These are phyloP conservation scores for Trypanosomatidae sp. DNA, from an alignment of 208 protist species.

Conservation along the genomic window DNA sequence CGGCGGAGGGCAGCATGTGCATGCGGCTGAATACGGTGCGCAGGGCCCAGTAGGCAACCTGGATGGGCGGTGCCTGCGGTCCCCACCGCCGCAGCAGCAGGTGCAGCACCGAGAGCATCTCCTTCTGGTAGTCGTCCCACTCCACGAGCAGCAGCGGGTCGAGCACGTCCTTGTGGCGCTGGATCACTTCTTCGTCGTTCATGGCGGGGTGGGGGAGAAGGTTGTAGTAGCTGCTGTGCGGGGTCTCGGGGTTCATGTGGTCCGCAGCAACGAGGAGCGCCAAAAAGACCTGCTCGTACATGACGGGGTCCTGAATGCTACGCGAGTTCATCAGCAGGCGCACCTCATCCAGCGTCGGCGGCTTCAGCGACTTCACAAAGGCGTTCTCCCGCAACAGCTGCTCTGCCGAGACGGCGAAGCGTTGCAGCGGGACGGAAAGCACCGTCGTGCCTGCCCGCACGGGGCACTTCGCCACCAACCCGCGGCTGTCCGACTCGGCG, in stretches of 20 bases:
- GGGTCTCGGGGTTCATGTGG: conserved; percentile 42
- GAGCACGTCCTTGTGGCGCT: conserved; percentile 63
- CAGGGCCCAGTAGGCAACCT: conserved; percentile 82
- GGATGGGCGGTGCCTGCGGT: conserved; percentile 43
- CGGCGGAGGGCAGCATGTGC: conserved; percentile 67
- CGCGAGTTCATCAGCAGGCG: conserved; percentile 44
- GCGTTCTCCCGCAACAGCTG: conserved; percentile 33
- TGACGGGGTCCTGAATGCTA: conserved; percentile 63
- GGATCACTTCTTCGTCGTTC: conserved; percentile 57
- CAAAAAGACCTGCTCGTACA: conserved; percentile 75
- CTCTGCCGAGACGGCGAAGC: conserved; percentile 42
- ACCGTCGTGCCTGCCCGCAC: conserved; percentile 65
- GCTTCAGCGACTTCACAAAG: conserved; percentile 21
- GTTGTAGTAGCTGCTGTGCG: conserved; percentile 60
- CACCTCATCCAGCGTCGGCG: conserved; percentile 60
- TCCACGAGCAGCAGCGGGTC: conserved; percentile 71
- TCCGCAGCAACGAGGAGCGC: conserved; percentile 70
- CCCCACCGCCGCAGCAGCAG: conserved; percentile 50
- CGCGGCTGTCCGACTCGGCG: conserved; percentile 38
- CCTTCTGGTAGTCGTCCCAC: conserved; percentile 84
- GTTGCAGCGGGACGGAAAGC: conserved; percentile 54
- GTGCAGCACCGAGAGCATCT: conserved; percentile 59
- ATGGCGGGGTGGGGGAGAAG: conserved; percentile 72
- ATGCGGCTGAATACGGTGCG: conserved; percentile 70
- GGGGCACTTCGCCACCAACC: conserved; percentile 42